Conservation (phyloP, 2,329 filamentous ascomycete genomes). For the Cadophora gregata region DNA sequence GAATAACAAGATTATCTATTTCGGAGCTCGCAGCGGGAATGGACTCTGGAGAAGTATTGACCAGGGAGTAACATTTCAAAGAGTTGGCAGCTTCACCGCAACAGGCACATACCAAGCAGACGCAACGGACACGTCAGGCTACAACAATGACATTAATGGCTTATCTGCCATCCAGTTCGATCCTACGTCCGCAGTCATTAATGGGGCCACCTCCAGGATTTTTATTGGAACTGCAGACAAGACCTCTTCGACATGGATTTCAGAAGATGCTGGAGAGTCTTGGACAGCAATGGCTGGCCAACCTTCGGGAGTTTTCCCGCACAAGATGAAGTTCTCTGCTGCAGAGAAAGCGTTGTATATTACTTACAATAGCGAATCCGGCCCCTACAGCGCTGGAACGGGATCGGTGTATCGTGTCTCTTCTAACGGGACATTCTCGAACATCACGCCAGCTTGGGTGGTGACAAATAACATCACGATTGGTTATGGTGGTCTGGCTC, state of each 20-base stretch:
- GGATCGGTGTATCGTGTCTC: constrained; percentile 62
- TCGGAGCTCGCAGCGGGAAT: constrained; percentile 63
- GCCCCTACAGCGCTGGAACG: constrained; percentile 61
- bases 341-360: constrained; percentile 61
- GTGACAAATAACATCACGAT: constrained; percentile 45
- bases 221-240: constrained; percentile 33
- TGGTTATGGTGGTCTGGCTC: constrained; percentile 61
- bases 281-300: constrained; percentile 32
- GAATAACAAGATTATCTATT: constrained; percentile 62
- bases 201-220: constrained; percentile 35
- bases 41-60: constrained; percentile 65
- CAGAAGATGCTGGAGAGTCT: constrained; percentile 35
- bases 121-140: constrained; percentile 23
- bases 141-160: constrained; percentile 32
- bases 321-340: constrained; percentile 35
- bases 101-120: constrained; percentile 31
- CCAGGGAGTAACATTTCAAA: constrained; percentile 57
- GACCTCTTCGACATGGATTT: constrained; percentile 28
- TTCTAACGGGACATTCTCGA: constrained; percentile 53
- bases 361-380: constrained; percentile 59
- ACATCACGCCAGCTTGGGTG: constrained; percentile 58
- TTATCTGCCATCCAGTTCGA: constrained; percentile 37
- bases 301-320: constrained; percentile 36
- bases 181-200: constrained; percentile 26
- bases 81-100: constrained; percentile 55